Evolutionary conservation across 1,284 basidiomycete genomes (phyloP).

Genomic region (Marasmius sp.): DNA sequence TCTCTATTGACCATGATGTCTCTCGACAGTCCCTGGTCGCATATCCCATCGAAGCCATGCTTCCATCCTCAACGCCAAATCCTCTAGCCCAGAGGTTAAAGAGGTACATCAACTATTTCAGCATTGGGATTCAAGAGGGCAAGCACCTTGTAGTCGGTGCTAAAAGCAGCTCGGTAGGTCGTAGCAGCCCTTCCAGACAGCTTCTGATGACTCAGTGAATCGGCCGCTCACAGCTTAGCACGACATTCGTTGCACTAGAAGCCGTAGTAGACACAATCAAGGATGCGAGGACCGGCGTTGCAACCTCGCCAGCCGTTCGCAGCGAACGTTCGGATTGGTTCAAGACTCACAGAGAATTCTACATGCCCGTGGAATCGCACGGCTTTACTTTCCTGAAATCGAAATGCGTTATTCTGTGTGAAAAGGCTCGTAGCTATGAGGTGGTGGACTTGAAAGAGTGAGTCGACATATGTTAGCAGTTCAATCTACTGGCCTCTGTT

Average conservation of each 20-base stretch:
- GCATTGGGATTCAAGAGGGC: slow-evolving; percentile 81
- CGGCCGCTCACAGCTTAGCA: slow-evolving; percentile 59
- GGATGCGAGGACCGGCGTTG: slow-evolving; percentile 65
- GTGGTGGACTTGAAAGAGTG: slow-evolving; percentile 94
- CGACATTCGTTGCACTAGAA: slow-evolving; percentile 91
- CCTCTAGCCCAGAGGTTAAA: slow-evolving; percentile 71
- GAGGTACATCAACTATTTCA: slow-evolving; percentile 93
- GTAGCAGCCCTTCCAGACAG: background rate
- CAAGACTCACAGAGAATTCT: slow-evolving; percentile 87
- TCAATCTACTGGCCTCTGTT: background rate
- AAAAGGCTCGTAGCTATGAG: slow-evolving; percentile 93
- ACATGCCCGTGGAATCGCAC: slow-evolving; percentile 86
- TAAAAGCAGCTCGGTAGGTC: slow-evolving; percentile 87
- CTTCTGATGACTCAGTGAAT: background rate
- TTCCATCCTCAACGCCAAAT: slow-evolving; percentile 77
- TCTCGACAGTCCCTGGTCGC: slow-evolving; percentile 65
- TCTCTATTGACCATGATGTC: background rate
- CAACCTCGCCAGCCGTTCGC: slow-evolving; percentile 64
- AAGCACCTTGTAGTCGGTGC: slow-evolving; percentile 92
- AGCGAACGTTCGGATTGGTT: slow-evolving; percentile 90
- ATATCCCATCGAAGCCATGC: slow-evolving; percentile 93
- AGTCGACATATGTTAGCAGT: slow-evolving; percentile 25
- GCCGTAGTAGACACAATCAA: slow-evolving; percentile 86
- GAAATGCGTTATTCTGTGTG: slow-evolving; percentile 87
- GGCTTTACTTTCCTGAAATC: slow-evolving; percentile 90